Evolutionary conservation across 768 basidiomycete genomes (phyloP).

Genomic region (Xerocomellus intermedius): DNA sequence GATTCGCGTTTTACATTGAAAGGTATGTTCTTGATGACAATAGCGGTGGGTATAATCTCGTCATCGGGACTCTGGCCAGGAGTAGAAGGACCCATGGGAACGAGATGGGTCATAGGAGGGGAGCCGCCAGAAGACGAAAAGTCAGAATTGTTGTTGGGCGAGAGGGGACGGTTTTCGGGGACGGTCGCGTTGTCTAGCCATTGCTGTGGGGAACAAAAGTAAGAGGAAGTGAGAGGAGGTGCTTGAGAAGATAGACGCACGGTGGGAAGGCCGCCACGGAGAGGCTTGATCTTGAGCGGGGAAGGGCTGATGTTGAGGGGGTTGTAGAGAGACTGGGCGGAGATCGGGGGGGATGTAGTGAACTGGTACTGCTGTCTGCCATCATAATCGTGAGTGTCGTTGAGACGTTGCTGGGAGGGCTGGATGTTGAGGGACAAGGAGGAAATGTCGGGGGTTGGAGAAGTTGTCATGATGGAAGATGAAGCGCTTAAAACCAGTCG

Average conservation of each 20-base stretch:
- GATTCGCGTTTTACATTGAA: conserved; percentile 98
- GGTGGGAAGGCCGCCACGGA: conserved; percentile 67
- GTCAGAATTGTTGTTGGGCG: conserved; percentile 85
- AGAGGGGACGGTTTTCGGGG: conserved; percentile 76
- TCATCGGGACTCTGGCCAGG: conserved; percentile 64
- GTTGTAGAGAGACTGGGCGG: conserved; percentile 47
- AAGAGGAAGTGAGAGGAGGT: conserved; percentile 24
- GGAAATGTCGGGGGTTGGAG: conserved; percentile 76
- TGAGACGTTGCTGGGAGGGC: conserved; percentile 71
- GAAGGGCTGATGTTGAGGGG: conserved; percentile 61
- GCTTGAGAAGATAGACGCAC: conserved; percentile 43
- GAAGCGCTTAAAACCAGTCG: conserved; percentile 29
- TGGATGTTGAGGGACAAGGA: conserved; percentile 67
- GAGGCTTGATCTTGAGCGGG: conserved; percentile 71
- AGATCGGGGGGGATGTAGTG: conserved; percentile 59
- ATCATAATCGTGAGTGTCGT: conserved; percentile 86
- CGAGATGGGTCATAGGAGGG: conserved; percentile 53
- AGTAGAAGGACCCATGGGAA: conserved; percentile 48
- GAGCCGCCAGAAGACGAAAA: conserved; percentile 87
- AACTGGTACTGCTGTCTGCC: conserved; percentile 68
- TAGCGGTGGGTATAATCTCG: conserved; percentile 97
- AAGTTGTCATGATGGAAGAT: conserved; percentile 65
- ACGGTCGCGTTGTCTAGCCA: conserved; percentile 69
- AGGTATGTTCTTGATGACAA: conserved; percentile 99
- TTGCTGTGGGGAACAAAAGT: conserved; percentile 52